Conservation (phyloP, 805 yeast genomes). For the Metahyphopichia silvanorum region DNA sequence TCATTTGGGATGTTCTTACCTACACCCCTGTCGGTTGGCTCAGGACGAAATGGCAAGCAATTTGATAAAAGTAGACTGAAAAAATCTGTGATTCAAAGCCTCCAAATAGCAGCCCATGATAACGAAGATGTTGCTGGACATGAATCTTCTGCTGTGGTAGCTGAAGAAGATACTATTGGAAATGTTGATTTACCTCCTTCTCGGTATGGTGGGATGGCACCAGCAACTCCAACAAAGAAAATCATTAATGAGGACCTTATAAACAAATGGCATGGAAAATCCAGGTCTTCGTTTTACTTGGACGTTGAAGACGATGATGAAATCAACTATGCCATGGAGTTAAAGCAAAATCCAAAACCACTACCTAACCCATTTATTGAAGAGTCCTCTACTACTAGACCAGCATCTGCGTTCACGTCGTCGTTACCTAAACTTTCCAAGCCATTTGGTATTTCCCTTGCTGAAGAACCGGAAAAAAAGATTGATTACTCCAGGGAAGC, state of each 20-base stretch:
- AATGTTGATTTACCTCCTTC: neutral
- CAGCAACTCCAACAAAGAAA: slow-evolving; percentile 35
- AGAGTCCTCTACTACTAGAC: neutral
- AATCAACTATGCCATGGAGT: slow-evolving; percentile 7
- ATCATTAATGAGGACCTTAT: slow-evolving; percentile 29
- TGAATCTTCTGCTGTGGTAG: neutral
- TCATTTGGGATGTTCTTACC: slow-evolving; percentile 30
- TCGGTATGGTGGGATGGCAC: slow-evolving; percentile 6
- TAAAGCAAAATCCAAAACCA: neutral
- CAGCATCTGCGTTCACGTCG: no score
- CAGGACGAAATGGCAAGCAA: slow-evolving; percentile 37
- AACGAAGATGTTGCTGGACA: no score
- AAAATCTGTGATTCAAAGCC: neutral
- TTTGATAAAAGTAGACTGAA: no score
- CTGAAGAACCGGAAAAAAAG: slow-evolving; percentile 9
- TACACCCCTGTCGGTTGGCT: slow-evolving; percentile 35
- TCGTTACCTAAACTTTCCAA: neutral
- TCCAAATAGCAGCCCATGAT: neutral
- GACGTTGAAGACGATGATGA: slow-evolving; percentile 12
- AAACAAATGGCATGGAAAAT: slow-evolving; percentile 17
- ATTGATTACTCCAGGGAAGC: slow-evolving; percentile 33
- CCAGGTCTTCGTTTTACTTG: slow-evolving; percentile 5
- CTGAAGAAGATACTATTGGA: slow-evolving; percentile 1
- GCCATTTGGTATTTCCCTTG: slow-evolving; percentile 5
- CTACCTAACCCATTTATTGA: slow-evolving; percentile 2